phyloP scores from a whole-genome alignment of 2,329 filamentous ascomycete species.

The Cytospora piceicola region DNA sequence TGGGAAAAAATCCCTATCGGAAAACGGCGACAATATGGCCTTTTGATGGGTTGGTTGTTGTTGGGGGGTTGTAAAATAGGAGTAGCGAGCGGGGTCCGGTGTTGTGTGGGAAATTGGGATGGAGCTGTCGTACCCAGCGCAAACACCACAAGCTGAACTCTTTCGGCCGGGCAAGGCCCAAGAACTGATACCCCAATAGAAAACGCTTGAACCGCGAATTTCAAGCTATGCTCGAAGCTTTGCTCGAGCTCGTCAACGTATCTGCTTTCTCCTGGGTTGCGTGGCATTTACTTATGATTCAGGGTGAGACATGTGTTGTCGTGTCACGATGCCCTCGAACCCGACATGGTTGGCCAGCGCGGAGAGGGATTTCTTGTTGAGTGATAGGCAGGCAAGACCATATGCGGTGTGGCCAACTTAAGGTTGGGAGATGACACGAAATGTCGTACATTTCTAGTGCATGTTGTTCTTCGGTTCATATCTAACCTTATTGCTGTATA shows the following conservation, averaged over 20 bases:
- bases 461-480: not conserved
- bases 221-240: constrained; percentile 14
- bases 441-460: not conserved
- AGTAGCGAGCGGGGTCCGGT: constrained; percentile 13
- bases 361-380: not conserved
- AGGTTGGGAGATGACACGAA: constrained; percentile 13
- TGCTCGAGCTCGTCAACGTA: not conserved
- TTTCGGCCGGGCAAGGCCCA: not conserved
- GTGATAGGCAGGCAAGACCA: not conserved
- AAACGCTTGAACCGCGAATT: constrained; percentile 12
- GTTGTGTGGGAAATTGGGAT: constrained; percentile 24
- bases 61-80: constrained; percentile 1
- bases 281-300: not conserved
- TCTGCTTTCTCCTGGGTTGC: not conserved
- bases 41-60: not conserved
- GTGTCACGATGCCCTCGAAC: not conserved
- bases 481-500: not conserved
- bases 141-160: constrained; percentile 17
- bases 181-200: constrained; percentile 1
- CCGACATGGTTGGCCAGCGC: not conserved
- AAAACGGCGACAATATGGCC: constrained; percentile 10
- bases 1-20: not conserved
- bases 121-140: constrained; percentile 21
- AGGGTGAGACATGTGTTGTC: not conserved
- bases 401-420: not conserved